Evolutionary conservation across 2,329 filamentous ascomycete genomes (phyloP).

Genomic region (Fusarium acutatum): DNA sequence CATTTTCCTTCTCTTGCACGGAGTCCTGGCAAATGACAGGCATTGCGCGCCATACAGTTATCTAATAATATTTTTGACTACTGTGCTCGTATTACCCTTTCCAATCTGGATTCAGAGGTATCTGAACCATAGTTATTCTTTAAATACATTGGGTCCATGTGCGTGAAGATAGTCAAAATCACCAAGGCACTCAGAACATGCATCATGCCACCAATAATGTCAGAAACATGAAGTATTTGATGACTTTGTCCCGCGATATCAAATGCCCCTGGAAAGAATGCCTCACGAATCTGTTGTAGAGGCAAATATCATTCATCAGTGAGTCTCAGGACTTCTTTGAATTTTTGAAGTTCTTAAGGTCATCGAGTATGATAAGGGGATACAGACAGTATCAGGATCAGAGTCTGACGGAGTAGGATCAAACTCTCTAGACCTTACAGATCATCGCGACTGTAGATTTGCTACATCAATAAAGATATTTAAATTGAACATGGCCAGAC

Average conservation of each 20-base stretch:
- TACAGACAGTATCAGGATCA: too few relatives aligned
- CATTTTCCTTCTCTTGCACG: not conserved
- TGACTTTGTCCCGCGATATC: not conserved
- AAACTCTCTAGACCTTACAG: too few relatives aligned
- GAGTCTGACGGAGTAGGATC: too few relatives aligned
- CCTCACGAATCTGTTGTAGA: too few relatives aligned
- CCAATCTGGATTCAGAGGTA: too few relatives aligned
- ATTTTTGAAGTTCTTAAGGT: too few relatives aligned
- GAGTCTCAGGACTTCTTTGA: too few relatives aligned
- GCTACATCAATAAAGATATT: not conserved
- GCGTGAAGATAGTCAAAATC: not conserved
- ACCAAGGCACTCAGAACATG: not conserved
- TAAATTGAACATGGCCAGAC: not conserved
- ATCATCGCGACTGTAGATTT: too few relatives aligned
- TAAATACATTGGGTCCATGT: not conserved
- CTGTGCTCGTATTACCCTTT: fast-evolving
- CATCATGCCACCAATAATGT: not conserved
- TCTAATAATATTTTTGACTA: too few relatives aligned
- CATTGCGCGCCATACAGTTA: not conserved
- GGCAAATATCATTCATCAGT: too few relatives aligned
- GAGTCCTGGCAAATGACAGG: not conserved
- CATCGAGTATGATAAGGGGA: too few relatives aligned
- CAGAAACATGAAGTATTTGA: not conserved
- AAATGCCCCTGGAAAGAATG: too few relatives aligned
- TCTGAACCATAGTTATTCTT: fast-evolving